Evolutionary conservation across 495 filamentous ascomycete genomes (phyloP).

Genomic region (Daldinia vernicosa): DNA sequence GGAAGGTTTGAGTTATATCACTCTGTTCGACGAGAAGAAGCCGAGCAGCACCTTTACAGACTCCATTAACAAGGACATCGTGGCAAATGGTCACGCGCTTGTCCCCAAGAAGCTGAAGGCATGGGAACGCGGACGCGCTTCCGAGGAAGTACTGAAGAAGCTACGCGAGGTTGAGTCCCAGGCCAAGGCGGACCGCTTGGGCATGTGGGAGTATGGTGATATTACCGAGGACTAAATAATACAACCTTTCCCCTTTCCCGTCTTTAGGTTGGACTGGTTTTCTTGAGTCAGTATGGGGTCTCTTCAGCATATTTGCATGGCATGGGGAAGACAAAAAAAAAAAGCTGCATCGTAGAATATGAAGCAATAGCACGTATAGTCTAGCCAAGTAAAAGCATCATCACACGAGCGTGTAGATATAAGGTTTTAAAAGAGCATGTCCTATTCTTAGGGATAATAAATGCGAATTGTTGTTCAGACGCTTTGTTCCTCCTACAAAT

Average conservation of each 20-base stretch:
- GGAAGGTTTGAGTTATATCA: constrained; percentile 82
- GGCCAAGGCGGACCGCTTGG: constrained; percentile 78
- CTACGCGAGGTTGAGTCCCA: constrained; percentile 73
- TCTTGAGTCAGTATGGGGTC: constrained; percentile 8
- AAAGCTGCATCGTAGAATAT: constrained; percentile 16
- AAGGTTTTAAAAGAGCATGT: not conserved
- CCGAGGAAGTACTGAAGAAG: constrained; percentile 71
- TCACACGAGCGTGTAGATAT: not conserved
- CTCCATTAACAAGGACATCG: constrained; percentile 86
- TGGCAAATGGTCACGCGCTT: constrained; percentile 85
- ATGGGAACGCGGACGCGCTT: constrained; percentile 78
- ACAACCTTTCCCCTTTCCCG: not conserved
- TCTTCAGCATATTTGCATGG: constrained; percentile 23
- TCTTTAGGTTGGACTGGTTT: constrained; percentile 1
- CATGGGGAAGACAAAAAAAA: constrained; percentile 33
- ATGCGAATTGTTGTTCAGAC: not conserved
- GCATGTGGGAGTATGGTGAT: constrained; percentile 99
- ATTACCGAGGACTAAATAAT: constrained; percentile 78
- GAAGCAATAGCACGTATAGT: constrained; percentile 5
- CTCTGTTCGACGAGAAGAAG: constrained; percentile 83
- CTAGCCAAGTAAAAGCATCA: constrained; percentile 14
- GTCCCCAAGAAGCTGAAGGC: constrained; percentile 86
- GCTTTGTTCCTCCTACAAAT: not conserved
- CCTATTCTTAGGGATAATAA: not conserved
- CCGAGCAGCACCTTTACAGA: constrained; percentile 54